Percentiles rank a stretch among this genome's conserved stretches.
phyloP scores from a whole-genome alignment of 1,284 basidiomycete species.

The Irpex sp. region DNA sequence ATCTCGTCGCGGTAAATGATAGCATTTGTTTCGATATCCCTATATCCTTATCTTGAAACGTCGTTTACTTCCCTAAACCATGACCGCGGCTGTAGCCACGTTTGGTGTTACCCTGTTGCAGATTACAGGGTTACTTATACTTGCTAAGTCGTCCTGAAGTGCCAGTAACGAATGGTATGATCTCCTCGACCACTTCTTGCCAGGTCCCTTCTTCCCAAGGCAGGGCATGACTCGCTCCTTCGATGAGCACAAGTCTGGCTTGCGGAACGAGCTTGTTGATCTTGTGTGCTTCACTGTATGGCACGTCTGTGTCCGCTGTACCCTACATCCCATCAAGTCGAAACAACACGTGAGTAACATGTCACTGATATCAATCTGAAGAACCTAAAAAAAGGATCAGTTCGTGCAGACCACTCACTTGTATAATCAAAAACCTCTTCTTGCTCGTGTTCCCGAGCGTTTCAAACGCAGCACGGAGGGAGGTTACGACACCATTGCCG shows the following conservation, averaged over 20 bases:
- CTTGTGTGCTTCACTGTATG: slow-evolving; percentile 6
- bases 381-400: neutral
- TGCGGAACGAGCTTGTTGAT: slow-evolving; percentile 6
- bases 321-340: neutral
- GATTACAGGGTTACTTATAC: neutral
- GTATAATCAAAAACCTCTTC: slow-evolving; percentile 10
- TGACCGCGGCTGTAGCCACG: too few relatives aligned
- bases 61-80: too few relatives aligned
- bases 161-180: slow-evolving; percentile 1
- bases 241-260: slow-evolving; percentile 4
- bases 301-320: slow-evolving; percentile 5
- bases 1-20: too few relatives aligned
- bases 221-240: slow-evolving; percentile 4
- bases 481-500: neutral
- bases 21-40: too few relatives aligned
- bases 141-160: neutral
- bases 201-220: neutral
- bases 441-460: neutral
- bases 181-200: neutral
- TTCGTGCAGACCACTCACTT: neutral
- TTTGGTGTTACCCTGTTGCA: too few relatives aligned
- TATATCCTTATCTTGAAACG: too few relatives aligned
- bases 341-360: too few relatives aligned
- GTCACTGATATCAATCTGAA: too few relatives aligned
- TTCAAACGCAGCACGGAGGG: neutral